A percentile compares a stretch with the other conserved stretches of the same genome.
Conservation (phyloP, 176 grass and related monocot species). For the Panicum miliaceum region DNA sequence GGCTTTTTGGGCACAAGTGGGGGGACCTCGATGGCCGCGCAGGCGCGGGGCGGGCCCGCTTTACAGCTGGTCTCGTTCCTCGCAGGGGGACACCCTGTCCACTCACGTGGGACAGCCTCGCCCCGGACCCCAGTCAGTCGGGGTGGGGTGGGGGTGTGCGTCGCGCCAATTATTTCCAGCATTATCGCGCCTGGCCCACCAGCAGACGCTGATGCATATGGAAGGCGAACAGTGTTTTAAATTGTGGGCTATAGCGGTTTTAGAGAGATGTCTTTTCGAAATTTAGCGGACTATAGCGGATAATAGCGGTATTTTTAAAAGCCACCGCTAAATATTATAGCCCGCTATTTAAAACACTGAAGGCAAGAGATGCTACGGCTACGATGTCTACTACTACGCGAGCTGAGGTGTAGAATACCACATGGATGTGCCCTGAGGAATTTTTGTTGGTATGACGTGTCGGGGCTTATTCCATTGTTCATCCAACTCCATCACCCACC, state of each 20-base stretch:
- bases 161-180: constrained; percentile 45
- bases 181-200: constrained; percentile 44
- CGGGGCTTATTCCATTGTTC: not conserved
- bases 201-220: not conserved
- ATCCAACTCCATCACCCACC: not conserved
- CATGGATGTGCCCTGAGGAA: not conserved
- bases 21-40: constrained; percentile 31
- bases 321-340: no score
- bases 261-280: no score
- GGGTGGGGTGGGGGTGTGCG: not conserved
- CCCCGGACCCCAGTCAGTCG: not conserved
- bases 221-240: not conserved
- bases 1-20: constrained; percentile 53
- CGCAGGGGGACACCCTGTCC: constrained; percentile 33
- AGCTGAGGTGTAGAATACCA: not conserved
- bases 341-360: no score
- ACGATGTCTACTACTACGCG: no score
- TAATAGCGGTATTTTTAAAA: no score
- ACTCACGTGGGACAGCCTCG: constrained; percentile 54
- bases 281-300: no score
- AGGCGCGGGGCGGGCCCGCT: constrained; percentile 37
- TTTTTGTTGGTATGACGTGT: not conserved
- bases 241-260: no score
- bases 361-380: no score
- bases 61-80: constrained; percentile 52